These are phyloP conservation scores for Phytophthora gonapodyides DNA, from an alignment of 352 stramenopile species.

Conservation along the genomic window DNA sequence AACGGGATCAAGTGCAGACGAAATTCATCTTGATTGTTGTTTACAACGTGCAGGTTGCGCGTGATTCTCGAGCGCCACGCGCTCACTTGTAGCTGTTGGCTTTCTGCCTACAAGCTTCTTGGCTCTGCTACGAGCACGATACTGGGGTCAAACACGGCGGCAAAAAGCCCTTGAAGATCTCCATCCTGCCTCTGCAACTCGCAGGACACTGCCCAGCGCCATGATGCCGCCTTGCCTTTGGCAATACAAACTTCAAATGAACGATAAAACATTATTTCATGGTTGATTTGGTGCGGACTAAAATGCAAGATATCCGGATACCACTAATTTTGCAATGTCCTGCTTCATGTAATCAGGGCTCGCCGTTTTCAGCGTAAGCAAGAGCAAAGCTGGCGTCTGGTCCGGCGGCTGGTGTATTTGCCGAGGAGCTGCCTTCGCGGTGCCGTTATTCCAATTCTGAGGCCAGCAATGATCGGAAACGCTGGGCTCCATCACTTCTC, in stretches of 20 bases:
- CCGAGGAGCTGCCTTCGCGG: not conserved
- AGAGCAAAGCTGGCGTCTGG: not conserved
- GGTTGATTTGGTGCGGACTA: too few relatives aligned
- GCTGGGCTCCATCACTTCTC: not conserved
- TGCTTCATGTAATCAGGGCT: constrained; percentile 39
- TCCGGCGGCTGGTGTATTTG: not conserved
- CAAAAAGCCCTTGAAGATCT: constrained; percentile 32
- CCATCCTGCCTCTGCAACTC: not conserved
- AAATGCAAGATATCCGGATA: too few relatives aligned
- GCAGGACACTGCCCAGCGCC: not conserved
- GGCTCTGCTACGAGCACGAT: constrained; percentile 40
- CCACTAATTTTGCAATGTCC: not conserved
- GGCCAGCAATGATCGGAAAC: not conserved
- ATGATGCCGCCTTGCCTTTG: constrained; percentile 9
- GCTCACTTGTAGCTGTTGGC: too few relatives aligned
- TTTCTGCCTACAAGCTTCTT: constrained; percentile 24
- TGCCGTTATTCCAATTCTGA: not conserved
- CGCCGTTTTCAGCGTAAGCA: constrained; percentile 32
- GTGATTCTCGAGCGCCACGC: too few relatives aligned
- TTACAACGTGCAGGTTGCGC: too few relatives aligned
- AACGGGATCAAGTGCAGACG: too few relatives aligned
- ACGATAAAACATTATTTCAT: not conserved
- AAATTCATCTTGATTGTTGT: too few relatives aligned
- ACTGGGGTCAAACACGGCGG: constrained; percentile 36
- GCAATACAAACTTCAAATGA: constrained; percentile 18